phyloP scores from a whole-genome alignment of 768 basidiomycete genomes.

The Suillus paluster region DNA sequence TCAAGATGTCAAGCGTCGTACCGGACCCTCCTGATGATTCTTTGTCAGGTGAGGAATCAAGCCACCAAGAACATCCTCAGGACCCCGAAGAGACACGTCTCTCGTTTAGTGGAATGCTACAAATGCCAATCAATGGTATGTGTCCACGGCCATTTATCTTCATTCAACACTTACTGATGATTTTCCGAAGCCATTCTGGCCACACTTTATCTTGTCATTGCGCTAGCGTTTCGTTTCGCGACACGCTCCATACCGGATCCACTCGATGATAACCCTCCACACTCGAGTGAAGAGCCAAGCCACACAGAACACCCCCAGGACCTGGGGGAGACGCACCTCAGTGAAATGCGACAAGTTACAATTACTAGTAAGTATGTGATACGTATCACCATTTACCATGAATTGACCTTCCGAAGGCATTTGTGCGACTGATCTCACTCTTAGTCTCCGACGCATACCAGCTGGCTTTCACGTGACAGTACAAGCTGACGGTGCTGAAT shows the following conservation, averaged over 20 bases:
- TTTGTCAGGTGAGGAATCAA: too few species aligned
- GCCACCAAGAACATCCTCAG: too few species aligned
- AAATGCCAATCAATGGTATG: not conserved
- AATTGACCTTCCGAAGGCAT: conserved; percentile 3
- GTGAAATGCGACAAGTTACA: too few species aligned
- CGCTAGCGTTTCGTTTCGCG: not conserved
- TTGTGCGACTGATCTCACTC: conserved; percentile 6
- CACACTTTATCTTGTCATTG: conserved; percentile 4
- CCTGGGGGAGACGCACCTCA: too few species aligned
- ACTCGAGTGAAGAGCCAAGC: not conserved
- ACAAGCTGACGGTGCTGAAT: not conserved
- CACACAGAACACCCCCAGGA: too few species aligned
- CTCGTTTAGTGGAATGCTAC: too few species aligned
- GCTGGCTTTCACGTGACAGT: conserved; percentile 13
- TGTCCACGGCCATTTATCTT: not conserved
- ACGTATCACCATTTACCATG: too few species aligned
- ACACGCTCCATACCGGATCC: not conserved
- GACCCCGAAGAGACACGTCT: too few species aligned
- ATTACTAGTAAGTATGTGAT: too few species aligned
- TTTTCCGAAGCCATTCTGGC: conserved; percentile 13
- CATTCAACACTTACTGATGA: not conserved
- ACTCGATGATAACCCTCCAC: not conserved
- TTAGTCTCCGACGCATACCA: conserved; percentile 12
- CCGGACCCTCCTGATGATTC: too few species aligned
- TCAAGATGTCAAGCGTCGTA: not conserved